Evolutionary conservation across 768 basidiomycete genomes (phyloP).

Genomic region (button mushroom (Agaricus bisporus)): DNA sequence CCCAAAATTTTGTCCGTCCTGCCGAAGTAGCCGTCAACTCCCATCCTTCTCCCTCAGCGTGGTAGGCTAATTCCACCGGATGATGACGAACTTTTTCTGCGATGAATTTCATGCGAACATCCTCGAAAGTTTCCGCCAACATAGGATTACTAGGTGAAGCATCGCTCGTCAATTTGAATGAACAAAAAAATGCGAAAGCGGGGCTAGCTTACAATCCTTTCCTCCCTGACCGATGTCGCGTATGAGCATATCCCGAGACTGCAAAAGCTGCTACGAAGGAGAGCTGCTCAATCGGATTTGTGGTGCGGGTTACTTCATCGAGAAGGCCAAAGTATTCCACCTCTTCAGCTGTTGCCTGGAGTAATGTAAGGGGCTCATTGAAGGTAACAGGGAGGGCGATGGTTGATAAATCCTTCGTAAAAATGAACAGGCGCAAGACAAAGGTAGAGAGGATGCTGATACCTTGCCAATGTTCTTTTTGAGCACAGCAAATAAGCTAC

Average conservation of each 20-base stretch:
- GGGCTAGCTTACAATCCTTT: constrained; percentile 73
- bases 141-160: constrained; percentile 65
- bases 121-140: constrained; percentile 86
- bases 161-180: constrained; percentile 2
- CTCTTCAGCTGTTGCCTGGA: constrained; percentile 81
- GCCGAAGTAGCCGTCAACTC: constrained; percentile 68
- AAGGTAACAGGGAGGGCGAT: constrained; percentile 85
- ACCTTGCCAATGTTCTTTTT: constrained; percentile 91
- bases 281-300: constrained; percentile 61
- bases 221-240: constrained; percentile 70
- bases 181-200: neutral
- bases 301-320: constrained; percentile 51
- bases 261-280: constrained; percentile 81
- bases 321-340: constrained; percentile 71
- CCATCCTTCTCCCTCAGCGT: constrained; percentile 78
- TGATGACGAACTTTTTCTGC: constrained; percentile 87
- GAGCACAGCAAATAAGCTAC: constrained; percentile 73
- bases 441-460: constrained; percentile 2
- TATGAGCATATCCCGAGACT: constrained; percentile 79
- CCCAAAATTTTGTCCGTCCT: constrained; percentile 89
- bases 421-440: neutral
- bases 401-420: constrained; percentile 66
- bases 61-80: constrained; percentile 80
- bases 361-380: constrained; percentile 81
- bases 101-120: constrained; percentile 72